Percentiles rank a stretch among this genome's conserved stretches.
phyloP scores from a whole-genome alignment of 257 asterid species.

The Penstemon eatonii region DNA sequence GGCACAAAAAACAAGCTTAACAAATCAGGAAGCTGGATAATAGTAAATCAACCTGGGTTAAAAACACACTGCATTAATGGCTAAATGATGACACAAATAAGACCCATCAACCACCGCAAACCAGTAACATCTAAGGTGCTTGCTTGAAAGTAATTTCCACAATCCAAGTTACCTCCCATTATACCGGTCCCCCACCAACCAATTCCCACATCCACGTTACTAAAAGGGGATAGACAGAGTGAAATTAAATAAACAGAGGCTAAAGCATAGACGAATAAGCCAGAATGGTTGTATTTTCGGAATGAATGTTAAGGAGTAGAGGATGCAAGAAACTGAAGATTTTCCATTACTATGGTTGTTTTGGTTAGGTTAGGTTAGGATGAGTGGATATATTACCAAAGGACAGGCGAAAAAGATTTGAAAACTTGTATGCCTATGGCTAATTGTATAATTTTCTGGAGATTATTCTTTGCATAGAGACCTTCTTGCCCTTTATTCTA shows the following conservation, averaged over 20 bases:
- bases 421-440: not conserved
- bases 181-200: constrained; percentile 17
- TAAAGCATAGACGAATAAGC: not conserved
- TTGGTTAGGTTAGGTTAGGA: not conserved
- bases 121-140: not conserved
- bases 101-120: not conserved
- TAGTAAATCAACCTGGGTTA: constrained; percentile 4
- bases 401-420: constrained; percentile 8
- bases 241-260: not conserved
- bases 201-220: constrained; percentile 14
- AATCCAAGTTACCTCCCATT: constrained; percentile 3
- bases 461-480: too few species aligned
- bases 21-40: constrained; percentile 19
- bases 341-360: not conserved
- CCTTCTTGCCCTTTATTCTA: too few species aligned
- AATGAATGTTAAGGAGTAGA: not conserved
- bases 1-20: constrained; percentile 26
- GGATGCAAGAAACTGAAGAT: not conserved
- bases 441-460: too few species aligned
- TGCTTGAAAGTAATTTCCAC: not conserved
- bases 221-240: not conserved
- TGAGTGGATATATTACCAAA: not conserved
- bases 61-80: constrained; percentile 21
- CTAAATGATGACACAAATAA: constrained; percentile 8
- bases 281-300: not conserved